Evolutionary conservation across 2,329 filamentous ascomycete genomes (phyloP).

Genomic region (Paecilomyces formosus): DNA sequence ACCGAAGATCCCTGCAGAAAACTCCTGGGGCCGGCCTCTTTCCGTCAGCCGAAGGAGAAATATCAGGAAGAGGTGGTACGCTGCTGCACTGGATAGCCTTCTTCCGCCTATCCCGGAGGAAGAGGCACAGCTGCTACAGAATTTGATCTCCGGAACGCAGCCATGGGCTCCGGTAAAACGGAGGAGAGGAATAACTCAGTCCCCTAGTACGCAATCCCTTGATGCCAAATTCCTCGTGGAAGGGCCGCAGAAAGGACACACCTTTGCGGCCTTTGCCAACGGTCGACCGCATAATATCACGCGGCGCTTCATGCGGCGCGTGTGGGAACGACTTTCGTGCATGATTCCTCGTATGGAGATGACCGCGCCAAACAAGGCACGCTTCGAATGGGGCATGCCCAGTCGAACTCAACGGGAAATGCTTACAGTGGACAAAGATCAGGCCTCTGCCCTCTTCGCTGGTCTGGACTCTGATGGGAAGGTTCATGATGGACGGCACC

Average conservation of each 20-base stretch:
- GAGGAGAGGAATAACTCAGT: constrained; percentile 9
- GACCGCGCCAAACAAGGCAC: constrained; percentile 13
- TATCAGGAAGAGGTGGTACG: constrained; percentile 32
- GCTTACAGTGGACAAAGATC: neutral
- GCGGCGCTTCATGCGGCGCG: constrained; percentile 27
- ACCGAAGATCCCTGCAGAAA: constrained; percentile 26
- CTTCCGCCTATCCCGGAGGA: constrained; percentile 32
- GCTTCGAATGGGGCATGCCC: constrained; percentile 21
- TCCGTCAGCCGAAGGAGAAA: constrained; percentile 22
- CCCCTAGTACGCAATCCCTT: constrained; percentile 3
- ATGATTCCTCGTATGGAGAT: constrained; percentile 23
- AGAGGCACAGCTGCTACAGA: constrained; percentile 27
- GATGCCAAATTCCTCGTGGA: constrained; percentile 23
- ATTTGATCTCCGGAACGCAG: constrained; percentile 22
- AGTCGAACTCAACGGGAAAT: neutral
- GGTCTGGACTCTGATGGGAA: neutral
- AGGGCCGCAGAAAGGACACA: constrained; percentile 28
- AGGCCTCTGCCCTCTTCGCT: neutral
- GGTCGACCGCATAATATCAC: constrained; percentile 36
- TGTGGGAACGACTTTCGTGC: constrained; percentile 29
- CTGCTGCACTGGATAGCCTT: constrained; percentile 17
- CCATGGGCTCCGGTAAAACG: constrained; percentile 23
- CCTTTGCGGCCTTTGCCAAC: constrained; percentile 22
- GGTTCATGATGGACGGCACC: neutral
- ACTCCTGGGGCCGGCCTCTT: constrained; percentile 29